Conservation (phyloP, 345 rosid genomes). For the Arabis hirsuta region DNA sequence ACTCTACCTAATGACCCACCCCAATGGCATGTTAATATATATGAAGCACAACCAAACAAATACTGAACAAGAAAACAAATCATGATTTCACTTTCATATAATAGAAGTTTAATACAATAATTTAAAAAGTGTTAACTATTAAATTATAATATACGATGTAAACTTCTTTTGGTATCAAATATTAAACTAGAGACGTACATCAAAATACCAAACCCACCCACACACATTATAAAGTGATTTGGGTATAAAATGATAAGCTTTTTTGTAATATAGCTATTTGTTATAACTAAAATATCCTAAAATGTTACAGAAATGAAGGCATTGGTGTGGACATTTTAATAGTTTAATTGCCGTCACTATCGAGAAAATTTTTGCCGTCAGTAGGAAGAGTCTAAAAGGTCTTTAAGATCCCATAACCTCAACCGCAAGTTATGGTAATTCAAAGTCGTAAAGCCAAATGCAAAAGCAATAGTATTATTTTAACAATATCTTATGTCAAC, state of each 20-base stretch:
- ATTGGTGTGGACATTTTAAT: conserved; percentile 12
- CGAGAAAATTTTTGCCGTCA: conserved; percentile 29
- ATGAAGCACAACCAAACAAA: conserved; percentile 27
- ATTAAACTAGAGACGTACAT: conserved; percentile 31
- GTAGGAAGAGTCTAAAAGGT: conserved; percentile 41
- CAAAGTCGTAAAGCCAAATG: conserved; percentile 38
- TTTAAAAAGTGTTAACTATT: not conserved
- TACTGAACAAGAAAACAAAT: not conserved
- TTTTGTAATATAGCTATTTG: conserved; percentile 27
- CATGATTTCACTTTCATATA: conserved; percentile 4
- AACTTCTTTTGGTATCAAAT: not conserved
- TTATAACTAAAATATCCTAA: conserved; percentile 1
- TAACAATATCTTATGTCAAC: conserved; percentile 6
- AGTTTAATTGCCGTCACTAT: conserved; percentile 6
- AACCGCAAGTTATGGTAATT: conserved; percentile 41
- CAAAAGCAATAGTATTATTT: conserved; percentile 17
- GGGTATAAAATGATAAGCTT: conserved; percentile 20
- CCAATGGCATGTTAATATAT: conserved; percentile 29
- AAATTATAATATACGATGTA: conserved; percentile 17
- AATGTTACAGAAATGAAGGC: not conserved
- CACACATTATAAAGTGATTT: conserved; percentile 28
- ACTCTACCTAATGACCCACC: conserved; percentile 33
- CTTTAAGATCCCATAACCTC: conserved; percentile 30
- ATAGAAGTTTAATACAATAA: conserved; percentile 9
- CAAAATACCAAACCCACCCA: conserved; percentile 41